Evolutionary conservation across 768 basidiomycete genomes (phyloP), one percentile per base, ranked within the genome.

Genomic region (Phlebiopsis flavidoalba): DNA sequence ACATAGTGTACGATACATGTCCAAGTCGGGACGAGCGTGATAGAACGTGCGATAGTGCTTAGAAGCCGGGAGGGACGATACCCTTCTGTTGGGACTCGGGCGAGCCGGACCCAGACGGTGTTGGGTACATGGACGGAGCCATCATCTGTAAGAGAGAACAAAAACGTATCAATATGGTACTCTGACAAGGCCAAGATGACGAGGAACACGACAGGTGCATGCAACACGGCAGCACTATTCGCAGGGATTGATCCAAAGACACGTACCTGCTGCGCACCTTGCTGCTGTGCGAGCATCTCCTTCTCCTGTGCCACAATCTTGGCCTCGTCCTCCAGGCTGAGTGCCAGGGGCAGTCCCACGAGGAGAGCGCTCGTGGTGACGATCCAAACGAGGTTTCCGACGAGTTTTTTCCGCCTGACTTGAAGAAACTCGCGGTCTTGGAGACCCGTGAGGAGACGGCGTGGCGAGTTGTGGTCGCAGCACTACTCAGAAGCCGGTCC

Each of bases 291-390:
- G 63, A 91, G 77, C 83, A 93, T 84, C 75, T 98, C 95, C 76
- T 91, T 88, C 75, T 98, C 97, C 76, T 98, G 95, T 51, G 88
- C 87, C 11, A 94, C 88, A 60, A 96, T 83, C 76, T 95, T 94
- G 57, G 92, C 89, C 78, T 99, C 97, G 75, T 97, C 96, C 76
- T 99, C 97, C 67, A 98, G 80, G 62, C 87, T 89, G 66, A 98
- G 81, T 5, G 95, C 94, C 63, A 98, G 80, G 36, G 97, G 97
- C 43, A 99, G 80, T 14, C 93, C 97, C 53, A 99, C 89, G 65
- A 99, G 84, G 58, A 99, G 79, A 0, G 95, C 95, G 48, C 89
- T 92, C 8, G 96, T 98, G 58, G 93, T 95, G 70, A 98, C 79
- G 63, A 97, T 82, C 97, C 97, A 99, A 59, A 95, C 91, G 66